Evolutionary conservation across 306 rosid genomes (phyloP).

Genomic region (Amphicarpaea edgeworthii): DNA sequence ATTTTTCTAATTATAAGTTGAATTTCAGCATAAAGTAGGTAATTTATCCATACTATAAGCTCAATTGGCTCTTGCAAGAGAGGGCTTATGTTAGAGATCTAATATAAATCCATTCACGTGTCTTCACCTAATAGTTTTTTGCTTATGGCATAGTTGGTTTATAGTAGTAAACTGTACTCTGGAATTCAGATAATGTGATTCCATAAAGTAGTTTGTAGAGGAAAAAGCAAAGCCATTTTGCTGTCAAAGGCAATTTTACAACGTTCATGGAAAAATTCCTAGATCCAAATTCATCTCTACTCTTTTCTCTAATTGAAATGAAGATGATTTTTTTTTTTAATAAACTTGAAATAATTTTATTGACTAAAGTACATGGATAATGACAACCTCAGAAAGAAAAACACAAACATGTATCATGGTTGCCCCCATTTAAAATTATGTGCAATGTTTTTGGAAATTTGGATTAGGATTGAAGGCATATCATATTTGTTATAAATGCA

Average conservation of each 20-base stretch:
- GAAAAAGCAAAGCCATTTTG: neutral
- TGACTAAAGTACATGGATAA: neutral
- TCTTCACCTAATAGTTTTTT: neutral
- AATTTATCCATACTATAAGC: neutral
- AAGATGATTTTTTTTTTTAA: neutral
- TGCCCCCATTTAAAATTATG: neutral
- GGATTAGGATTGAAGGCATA: neutral
- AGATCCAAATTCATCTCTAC: neutral
- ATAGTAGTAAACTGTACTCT: neutral
- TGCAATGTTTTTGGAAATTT: neutral
- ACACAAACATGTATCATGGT: neutral
- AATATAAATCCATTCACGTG: neutral
- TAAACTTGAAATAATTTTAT: neutral
- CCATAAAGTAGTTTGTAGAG: neutral
- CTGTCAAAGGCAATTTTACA: constrained; percentile 1
- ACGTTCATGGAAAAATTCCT: neutral
- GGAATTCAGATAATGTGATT: neutral
- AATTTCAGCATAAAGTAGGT: neutral
- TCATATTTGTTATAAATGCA: neutral
- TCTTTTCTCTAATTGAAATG: neutral
- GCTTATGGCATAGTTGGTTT: neutral
- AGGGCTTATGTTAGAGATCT: neutral
- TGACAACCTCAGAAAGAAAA: neutral
- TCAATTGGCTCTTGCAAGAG: neutral
- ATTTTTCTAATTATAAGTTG: neutral